Conservation (phyloP, 345 rosid species). For the Trapa bicornis region DNA sequence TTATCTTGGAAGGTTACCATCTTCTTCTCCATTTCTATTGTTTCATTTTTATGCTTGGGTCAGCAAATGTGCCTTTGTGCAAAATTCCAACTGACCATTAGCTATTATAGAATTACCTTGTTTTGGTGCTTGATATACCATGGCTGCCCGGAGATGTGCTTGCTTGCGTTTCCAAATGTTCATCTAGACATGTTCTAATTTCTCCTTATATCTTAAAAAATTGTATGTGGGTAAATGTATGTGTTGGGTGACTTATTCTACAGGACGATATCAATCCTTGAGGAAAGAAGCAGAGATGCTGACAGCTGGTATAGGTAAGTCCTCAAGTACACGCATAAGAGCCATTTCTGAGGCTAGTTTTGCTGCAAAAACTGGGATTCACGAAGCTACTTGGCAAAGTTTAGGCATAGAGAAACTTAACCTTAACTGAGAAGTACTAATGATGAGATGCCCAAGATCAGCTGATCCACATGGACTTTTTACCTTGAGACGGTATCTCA, state of each 20-base stretch:
- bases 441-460: background rate
- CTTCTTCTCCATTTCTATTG: background rate
- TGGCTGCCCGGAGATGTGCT: background rate
- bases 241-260: background rate
- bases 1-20: constrained; percentile 41
- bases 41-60: background rate
- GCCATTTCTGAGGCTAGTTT: constrained; percentile 20
- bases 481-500: background rate
- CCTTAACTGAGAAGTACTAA: constrained; percentile 24
- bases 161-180: background rate
- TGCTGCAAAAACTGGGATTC: constrained; percentile 16
- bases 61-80: background rate
- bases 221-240: background rate
- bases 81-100: background rate
- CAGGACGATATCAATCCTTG: constrained; percentile 47
- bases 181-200: background rate
- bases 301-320: constrained; percentile 22
- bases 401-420: constrained; percentile 41
- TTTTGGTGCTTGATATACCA: background rate
- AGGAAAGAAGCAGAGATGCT: constrained; percentile 53
- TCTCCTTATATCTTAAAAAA: background rate
- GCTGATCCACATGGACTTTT: background rate
- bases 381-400: constrained; percentile 38
- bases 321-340: constrained; percentile 19
- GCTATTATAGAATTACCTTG: background rate